A percentile compares a stretch with the other conserved stretches of the same genome.
phyloP scores from a whole-genome alignment of 768 basidiomycete genomes.

The Termitomyces heimii region DNA sequence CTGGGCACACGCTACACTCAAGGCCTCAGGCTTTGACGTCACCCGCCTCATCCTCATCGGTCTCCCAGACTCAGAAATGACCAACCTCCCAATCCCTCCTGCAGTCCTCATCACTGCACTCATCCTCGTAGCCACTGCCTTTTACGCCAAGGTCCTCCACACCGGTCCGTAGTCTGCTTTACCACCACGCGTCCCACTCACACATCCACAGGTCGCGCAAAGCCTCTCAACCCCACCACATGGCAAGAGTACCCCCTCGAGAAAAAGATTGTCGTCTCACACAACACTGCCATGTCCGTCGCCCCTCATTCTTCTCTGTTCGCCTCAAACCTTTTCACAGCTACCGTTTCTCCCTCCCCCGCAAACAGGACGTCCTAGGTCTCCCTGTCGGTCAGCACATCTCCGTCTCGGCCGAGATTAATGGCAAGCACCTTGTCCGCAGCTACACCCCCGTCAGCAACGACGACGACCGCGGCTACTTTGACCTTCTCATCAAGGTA shows the following conservation, averaged over 20 bases:
- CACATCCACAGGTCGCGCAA: slow-evolving; percentile 40
- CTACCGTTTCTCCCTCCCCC: slow-evolving; percentile 87
- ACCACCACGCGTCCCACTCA: slow-evolving; percentile 8
- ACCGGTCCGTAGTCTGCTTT: slow-evolving; percentile 24
- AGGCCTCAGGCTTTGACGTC: slow-evolving; percentile 50
- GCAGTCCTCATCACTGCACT: slow-evolving; percentile 48
- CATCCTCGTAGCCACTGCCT: slow-evolving; percentile 38
- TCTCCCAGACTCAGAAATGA: slow-evolving; percentile 27
- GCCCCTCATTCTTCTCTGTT: background rate
- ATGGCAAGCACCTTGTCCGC: slow-evolving; percentile 84
- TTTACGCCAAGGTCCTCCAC: slow-evolving; percentile 50
- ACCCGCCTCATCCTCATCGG: slow-evolving; percentile 60
- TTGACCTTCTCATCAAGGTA: slow-evolving; percentile 97
- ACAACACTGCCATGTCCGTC: slow-evolving; percentile 90
- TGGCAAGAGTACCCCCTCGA: slow-evolving; percentile 83
- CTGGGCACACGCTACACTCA: slow-evolving; percentile 37
- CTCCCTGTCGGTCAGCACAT: slow-evolving; percentile 98
- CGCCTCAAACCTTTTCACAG: slow-evolving; percentile 30
- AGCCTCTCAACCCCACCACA: slow-evolving; percentile 64
- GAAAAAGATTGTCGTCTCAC: slow-evolving; percentile 80
- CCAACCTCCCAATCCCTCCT: slow-evolving; percentile 26
- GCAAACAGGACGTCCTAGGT: slow-evolving; percentile 72
- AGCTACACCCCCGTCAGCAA: slow-evolving; percentile 95
- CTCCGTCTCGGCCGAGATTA: slow-evolving; percentile 82
- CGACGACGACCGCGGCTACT: slow-evolving; percentile 89